Conservation (phyloP, 352 stramenopile species). For the Phytopythium sindhum region DNA sequence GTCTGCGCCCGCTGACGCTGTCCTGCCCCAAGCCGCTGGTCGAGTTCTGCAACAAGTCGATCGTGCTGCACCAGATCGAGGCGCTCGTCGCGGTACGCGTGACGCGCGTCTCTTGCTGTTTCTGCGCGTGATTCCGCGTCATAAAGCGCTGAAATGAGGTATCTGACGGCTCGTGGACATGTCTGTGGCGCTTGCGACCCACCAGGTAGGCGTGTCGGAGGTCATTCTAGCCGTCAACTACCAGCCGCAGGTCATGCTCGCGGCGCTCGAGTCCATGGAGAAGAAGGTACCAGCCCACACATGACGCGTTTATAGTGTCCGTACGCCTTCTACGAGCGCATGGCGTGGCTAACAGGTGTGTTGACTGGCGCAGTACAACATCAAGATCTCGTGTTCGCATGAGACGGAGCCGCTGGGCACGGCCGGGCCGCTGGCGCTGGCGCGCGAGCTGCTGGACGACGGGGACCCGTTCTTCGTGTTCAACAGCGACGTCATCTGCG, state of each 20-base stretch:
- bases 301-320: neutral
- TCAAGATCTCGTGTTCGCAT: constrained; percentile 89
- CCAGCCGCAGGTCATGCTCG: constrained; percentile 86
- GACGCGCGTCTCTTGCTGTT: no score
- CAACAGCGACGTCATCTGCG: constrained; percentile 89
- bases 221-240: constrained; percentile 90
- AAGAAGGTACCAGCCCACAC: constrained; percentile 42
- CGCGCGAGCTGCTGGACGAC: constrained; percentile 77
- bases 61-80: constrained; percentile 89
- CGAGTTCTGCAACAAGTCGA: constrained; percentile 91
- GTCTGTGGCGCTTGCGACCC: constrained; percentile 3
- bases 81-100: constrained; percentile 67
- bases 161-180: neutral
- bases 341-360: neutral
- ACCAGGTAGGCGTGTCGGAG: constrained; percentile 82
- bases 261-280: constrained; percentile 76
- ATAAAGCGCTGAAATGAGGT: neutral
- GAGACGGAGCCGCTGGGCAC: constrained; percentile 84
- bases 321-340: neutral
- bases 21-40: constrained; percentile 89
- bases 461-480: constrained; percentile 90
- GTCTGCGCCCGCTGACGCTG: constrained; percentile 86
- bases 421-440: constrained; percentile 76
- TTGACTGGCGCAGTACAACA: constrained; percentile 55
- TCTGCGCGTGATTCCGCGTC: neutral